Evolutionary conservation across 2,329 filamentous ascomycete genomes (phyloP).

Genomic region (Penicillium sumatraense): DNA sequence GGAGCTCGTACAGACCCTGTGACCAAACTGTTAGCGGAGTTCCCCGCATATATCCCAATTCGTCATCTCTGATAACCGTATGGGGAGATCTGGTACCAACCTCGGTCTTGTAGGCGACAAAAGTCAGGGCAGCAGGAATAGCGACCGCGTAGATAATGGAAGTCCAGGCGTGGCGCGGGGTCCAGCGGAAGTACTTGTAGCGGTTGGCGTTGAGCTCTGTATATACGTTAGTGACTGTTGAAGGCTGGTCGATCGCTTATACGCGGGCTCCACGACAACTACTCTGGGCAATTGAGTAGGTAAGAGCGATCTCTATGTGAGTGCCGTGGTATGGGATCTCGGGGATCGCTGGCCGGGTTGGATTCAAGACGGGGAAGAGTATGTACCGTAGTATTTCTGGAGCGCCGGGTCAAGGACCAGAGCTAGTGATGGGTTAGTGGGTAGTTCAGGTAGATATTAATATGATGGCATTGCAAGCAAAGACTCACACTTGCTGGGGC

Average conservation of each 20-base stretch:
- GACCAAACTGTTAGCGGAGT: conserved; percentile 22
- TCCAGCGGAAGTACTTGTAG: conserved; percentile 96
- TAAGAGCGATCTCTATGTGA: neutral
- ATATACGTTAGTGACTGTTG: conserved; percentile 16
- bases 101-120: conserved; percentile 78
- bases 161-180: conserved; percentile 76
- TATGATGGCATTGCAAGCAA: too few species aligned
- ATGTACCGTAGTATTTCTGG: conserved; percentile 57
- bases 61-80: too few species aligned
- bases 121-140: conserved; percentile 72
- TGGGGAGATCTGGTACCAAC: conserved; percentile 62
- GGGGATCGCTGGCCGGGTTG: conserved; percentile 11
- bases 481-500: conserved; percentile 53
- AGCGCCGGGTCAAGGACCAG: conserved; percentile 50
- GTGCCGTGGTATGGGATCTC: neutral
- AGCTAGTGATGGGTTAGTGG: conserved; percentile 57
- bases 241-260: neutral
- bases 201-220: conserved; percentile 82
- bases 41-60: neutral
- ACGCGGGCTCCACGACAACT: neutral
- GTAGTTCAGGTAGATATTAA: conserved; percentile 16
- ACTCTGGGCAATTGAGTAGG: neutral
- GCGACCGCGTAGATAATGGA: conserved; percentile 76
- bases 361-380: conserved; percentile 13
- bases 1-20: conserved; percentile 83